phyloP scores from a whole-genome alignment of 2,329 filamentous ascomycete species.

The Ophiostoma tasmaniense region DNA sequence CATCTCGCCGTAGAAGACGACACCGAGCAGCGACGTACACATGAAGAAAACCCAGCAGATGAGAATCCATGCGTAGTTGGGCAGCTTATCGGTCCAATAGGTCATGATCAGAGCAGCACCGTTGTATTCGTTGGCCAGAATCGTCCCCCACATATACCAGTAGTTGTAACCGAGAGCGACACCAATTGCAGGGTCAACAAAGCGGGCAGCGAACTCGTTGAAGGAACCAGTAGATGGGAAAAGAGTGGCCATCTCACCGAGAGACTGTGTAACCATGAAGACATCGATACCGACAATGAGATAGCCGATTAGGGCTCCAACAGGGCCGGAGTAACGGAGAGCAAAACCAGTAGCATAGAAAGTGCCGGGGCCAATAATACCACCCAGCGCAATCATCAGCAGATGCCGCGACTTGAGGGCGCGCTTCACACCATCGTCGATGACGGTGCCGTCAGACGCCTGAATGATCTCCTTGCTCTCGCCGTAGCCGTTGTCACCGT shows the following conservation, averaged over 20 bases:
- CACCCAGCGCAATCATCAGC: constrained; percentile 39
- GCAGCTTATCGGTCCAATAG: constrained; percentile 40
- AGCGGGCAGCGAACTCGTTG: constrained; percentile 38
- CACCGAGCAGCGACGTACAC: constrained; percentile 26
- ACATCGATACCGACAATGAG: constrained; percentile 36
- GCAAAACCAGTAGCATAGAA: constrained; percentile 39
- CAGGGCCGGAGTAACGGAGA: constrained; percentile 34
- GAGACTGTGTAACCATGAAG: constrained; percentile 32
- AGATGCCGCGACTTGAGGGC: constrained; percentile 35
- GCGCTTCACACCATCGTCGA: constrained; percentile 1
- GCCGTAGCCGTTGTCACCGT: neutral
- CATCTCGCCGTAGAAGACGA: constrained; percentile 35
- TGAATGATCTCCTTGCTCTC: constrained; percentile 8
- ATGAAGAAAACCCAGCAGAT: constrained; percentile 29
- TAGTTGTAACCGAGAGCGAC: constrained; percentile 44
- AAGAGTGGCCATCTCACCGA: constrained; percentile 54
- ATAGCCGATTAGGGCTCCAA: constrained; percentile 33
- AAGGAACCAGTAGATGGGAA: constrained; percentile 47
- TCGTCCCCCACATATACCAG: constrained; percentile 33
- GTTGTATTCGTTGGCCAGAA: constrained; percentile 21
- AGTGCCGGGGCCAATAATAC: constrained; percentile 39
- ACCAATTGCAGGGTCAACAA: constrained; percentile 37
- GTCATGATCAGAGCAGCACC: constrained; percentile 30
- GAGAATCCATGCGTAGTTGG: constrained; percentile 38
- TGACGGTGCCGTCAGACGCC: neutral